Evolutionary conservation across 1,284 basidiomycete genomes (phyloP), one percentile per base, ranked within the genome.

Genomic region (Puccinia coronata): DNA sequence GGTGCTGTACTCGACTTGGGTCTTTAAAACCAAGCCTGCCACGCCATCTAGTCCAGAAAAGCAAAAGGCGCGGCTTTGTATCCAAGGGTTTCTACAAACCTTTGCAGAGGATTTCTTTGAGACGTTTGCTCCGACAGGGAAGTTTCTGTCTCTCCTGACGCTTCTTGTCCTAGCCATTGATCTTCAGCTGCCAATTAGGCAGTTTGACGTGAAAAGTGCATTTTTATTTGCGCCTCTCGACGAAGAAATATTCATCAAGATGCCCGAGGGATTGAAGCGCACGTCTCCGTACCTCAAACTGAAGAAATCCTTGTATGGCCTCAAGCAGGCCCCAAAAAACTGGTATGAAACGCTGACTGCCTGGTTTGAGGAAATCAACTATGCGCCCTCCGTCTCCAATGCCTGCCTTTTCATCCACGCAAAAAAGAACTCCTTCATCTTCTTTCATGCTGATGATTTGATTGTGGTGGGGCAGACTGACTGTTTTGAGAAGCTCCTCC

Each of bases 181-280:
- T 2, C 63, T 86, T 36, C 85, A 86, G 57, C 82, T 82, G n/a
- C 84, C 87, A 47, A 67, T 88, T 0, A 84, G 87, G 57, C 86
- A 87, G 53, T 85, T 89, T 28, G 86, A 89, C 81, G 84, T 89
- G 65, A 87, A 87, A 36, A 84, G 84, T 0, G 88, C 87, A 0
- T 89, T 87, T 80, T 84, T 89, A 0, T 87, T 89, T 83, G 88
- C 87, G 0, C 57, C 84, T 0, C 85, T 90, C 0, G 84, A 88
- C 0, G 87, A 88, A 69, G 84, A 85, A 0, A 84, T 88, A 41
- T 88, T 87, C 83, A 85, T 87, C 84, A 81, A 84, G 31, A 84
- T 85, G 0, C 86, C 86, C 0, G 84, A 84, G 2, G 86, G 86
- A 2, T 73, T 18, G 6, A 34, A 73, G 8, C 28, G 20, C 23